Evolutionary conservation across 148 eudicot genomes (phyloP).

Genomic region (Tetragonia tetragonoides): DNA sequence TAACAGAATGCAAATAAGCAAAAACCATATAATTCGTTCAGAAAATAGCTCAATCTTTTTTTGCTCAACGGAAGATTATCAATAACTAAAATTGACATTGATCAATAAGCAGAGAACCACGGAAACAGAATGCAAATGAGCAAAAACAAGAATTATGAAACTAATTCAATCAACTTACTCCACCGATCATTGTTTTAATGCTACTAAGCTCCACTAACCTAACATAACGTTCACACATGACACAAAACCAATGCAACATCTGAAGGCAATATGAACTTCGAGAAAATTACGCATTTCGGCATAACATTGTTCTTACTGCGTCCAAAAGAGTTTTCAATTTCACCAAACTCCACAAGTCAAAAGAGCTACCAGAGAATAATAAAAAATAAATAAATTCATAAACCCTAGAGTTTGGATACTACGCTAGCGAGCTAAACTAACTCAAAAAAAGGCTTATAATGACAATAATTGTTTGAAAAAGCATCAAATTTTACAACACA

Average conservation of each 20-base stretch:
- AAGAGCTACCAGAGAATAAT: neutral
- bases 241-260: neutral
- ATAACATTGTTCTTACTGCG: neutral
- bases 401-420: constrained; percentile 1
- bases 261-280: neutral
- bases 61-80: neutral
- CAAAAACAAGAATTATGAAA: neutral
- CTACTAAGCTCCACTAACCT: neutral
- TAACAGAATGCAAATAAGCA: neutral
- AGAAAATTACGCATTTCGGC: neutral
- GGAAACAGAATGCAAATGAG: neutral
- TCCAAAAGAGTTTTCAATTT: neutral
- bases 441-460: neutral
- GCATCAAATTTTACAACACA: neutral
- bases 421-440: neutral
- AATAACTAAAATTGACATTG: neutral
- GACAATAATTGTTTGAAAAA: neutral
- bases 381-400: neutral
- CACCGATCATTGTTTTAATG: too few species aligned
- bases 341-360: neutral
- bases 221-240: neutral
- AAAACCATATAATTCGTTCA: neutral
- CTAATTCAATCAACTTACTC: neutral
- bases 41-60: neutral
- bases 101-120: neutral